Evolutionary conservation across 345 rosid genomes (phyloP).

Genomic region (Eucalyptus paniculata): DNA sequence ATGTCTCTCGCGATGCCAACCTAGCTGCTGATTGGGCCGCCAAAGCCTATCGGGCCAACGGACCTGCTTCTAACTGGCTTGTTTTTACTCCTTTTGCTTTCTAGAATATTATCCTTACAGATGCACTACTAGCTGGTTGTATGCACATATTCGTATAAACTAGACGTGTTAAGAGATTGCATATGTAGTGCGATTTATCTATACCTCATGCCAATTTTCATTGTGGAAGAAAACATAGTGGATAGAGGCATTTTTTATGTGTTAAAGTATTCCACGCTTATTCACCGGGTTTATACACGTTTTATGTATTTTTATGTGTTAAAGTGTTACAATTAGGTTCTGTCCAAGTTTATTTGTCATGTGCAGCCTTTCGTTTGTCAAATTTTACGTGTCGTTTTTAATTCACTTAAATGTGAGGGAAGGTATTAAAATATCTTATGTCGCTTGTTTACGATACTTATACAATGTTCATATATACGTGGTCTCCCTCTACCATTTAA

Average conservation of each 20-base stretch:
- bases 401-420: neutral
- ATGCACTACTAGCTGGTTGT: too few species aligned
- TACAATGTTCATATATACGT: neutral
- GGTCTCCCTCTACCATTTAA: neutral
- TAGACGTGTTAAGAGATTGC: neutral
- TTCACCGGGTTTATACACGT: neutral
- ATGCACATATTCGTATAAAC: too few species aligned
- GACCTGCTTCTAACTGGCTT: too few species aligned
- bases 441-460: neutral
- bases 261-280: neutral
- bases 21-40: too few species aligned
- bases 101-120: too few species aligned
- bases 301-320: neutral
- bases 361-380: fast-evolving
- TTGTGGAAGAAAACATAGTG: neutral
- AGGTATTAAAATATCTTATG: neutral
- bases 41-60: too few species aligned
- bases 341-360: neutral
- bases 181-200: neutral
- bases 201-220: neutral
- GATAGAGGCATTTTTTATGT: neutral
- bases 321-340: neutral
- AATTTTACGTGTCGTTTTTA: neutral
- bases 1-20: too few species aligned
- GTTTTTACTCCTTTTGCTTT: too few species aligned